A percentile compares a stretch with the other conserved stretches of the same genome.
Evolutionary conservation across 208 protist genomes (phyloP).

Genomic region (Porcisia hertigi): DNA sequence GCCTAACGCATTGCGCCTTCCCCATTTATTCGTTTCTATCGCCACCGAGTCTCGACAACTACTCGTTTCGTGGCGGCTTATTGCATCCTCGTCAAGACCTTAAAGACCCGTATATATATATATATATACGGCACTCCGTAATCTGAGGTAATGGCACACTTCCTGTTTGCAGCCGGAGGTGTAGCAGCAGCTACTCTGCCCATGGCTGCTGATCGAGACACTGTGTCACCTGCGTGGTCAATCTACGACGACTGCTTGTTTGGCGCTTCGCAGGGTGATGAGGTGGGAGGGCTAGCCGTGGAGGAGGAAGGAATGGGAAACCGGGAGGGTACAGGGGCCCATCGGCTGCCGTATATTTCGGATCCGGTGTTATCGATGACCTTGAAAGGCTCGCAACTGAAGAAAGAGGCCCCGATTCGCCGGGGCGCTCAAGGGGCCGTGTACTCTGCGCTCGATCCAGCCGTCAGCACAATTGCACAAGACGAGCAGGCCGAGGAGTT

Average conservation of each 20-base stretch:
- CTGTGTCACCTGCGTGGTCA: conserved; percentile 68
- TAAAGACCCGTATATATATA: not conserved
- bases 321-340: not conserved
- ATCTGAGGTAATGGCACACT: conserved; percentile 3
- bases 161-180: conserved; percentile 2
- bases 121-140: not conserved
- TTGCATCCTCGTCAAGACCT: not conserved
- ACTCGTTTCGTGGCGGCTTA: not conserved
- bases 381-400: conserved; percentile 51
- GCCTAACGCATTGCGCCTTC: not conserved
- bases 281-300: not conserved
- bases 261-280: not conserved
- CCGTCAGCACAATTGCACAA: not conserved
- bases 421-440: conserved; percentile 83
- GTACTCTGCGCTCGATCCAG: conserved; percentile 62
- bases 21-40: not conserved
- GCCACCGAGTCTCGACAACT: not conserved
- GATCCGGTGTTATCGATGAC: conserved; percentile 27
- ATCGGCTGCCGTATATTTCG: conserved; percentile 33
- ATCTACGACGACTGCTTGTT: conserved; percentile 53
- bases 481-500: not conserved
- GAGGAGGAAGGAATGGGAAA: not conserved
- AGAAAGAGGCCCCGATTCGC: conserved; percentile 57
- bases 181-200: not conserved
- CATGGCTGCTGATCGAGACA: not conserved